A percentile compares a stretch with the other conserved stretches of the same genome.
Conservation (phyloP, 495 filamentous ascomycete species). For the Bathelium albidoporum region DNA sequence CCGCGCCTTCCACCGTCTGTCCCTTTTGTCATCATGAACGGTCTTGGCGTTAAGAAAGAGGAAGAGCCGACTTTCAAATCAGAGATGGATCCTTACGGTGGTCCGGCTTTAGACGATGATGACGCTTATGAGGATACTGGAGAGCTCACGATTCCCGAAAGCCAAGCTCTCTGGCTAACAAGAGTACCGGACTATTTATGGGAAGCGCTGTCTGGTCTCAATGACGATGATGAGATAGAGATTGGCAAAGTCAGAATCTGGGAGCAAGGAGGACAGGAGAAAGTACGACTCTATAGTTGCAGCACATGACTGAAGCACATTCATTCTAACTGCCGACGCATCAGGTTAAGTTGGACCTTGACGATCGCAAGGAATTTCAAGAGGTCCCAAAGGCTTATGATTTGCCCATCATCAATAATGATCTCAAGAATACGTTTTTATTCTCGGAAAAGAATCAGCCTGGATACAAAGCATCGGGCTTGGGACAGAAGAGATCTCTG, state of each 20-base stretch:
- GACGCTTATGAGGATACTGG: constrained; percentile 63
- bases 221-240: constrained; percentile 52
- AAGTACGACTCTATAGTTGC: neutral
- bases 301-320: neutral
- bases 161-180: constrained; percentile 58
- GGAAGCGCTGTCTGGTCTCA: constrained; percentile 45
- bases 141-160: constrained; percentile 59
- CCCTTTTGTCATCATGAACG: constrained; percentile 17
- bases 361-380: constrained; percentile 43
- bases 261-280: neutral
- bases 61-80: constrained; percentile 12
- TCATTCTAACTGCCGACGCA: neutral
- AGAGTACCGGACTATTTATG: constrained; percentile 70
- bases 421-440: constrained; percentile 68
- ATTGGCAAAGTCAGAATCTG: constrained; percentile 67
- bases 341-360: neutral
- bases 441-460: constrained; percentile 89
- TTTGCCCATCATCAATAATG: constrained; percentile 52
- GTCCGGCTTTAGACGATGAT: neutral
- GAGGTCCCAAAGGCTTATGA: constrained; percentile 65
- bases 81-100: constrained; percentile 5
- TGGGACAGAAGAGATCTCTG: neutral
- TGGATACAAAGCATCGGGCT: constrained; percentile 39
- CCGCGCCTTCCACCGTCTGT: neutral
- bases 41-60: constrained; percentile 35